These are phyloP conservation scores for Geranium incanum DNA, from an alignment of 441 rosid genomes.

Conservation along the genomic window DNA sequence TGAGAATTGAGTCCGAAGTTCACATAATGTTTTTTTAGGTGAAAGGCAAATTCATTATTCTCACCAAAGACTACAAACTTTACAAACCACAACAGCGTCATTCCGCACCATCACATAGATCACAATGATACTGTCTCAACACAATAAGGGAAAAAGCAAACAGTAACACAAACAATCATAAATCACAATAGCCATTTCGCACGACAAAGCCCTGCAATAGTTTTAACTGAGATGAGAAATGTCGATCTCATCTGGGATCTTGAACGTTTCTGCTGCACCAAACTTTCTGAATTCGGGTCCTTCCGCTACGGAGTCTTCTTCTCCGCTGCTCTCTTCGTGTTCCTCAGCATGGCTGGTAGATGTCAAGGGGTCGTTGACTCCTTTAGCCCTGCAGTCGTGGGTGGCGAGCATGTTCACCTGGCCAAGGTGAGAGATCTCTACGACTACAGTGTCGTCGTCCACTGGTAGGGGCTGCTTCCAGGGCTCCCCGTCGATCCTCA, in stretches of 20 bases:
- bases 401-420: conserved; percentile 90
- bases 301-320: conserved; percentile 25
- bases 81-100: not conserved
- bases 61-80: not conserved
- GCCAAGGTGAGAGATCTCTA: conserved; percentile 83
- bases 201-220: not conserved
- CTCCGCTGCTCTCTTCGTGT: conserved; percentile 43
- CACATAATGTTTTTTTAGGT: not conserved
- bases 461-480: conserved; percentile 90
- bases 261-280: conserved; percentile 88
- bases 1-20: not conserved
- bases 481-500: conserved; percentile 97
- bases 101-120: not conserved
- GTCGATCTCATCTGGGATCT: conserved; percentile 64
- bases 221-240: conserved; percentile 17
- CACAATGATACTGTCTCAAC: not conserved
- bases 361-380: conserved; percentile 38
- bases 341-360: conserved; percentile 28
- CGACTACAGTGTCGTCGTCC: conserved; percentile 63
- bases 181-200: not conserved
- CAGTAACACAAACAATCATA: not conserved
- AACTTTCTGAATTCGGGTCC: conserved; percentile 59
- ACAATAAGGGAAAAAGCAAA: not conserved
- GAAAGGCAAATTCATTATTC: no score
- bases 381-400: conserved; percentile 55